Base-by-base conservation (phyloP, 2,329 filamentous ascomycete genomes). In the Chaetomium sp. region DNA sequence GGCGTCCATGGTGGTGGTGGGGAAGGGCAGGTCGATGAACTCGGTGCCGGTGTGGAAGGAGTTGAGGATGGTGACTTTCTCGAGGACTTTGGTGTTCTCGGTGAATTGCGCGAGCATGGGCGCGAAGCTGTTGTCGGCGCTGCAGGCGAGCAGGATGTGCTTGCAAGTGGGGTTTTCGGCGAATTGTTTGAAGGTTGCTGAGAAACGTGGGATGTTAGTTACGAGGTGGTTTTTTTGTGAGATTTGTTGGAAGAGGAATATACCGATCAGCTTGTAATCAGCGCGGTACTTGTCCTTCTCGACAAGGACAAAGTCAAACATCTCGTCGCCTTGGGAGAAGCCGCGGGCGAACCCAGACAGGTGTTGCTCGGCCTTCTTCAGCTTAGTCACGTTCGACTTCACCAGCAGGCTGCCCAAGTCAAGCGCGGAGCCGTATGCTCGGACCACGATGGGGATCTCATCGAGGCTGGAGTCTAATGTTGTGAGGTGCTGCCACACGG, bases 241-340 rank as follows among this genome's bases (percentile, higher is more conserved):
- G n/a, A 6, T 41, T 9, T 9, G 5, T 9, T 41, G 40, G 40
- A 41, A 33, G 27, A 11, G 8, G 9, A 33, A 53, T 53, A 14
- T 8, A 57, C 57, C 53, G 41, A 49, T 59, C 35, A 61, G 11
- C 47, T 61, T 61, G 38, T 57, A 43, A 43, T 61, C 57, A 12
- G 55, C 59, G 32, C 59, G 49, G 35, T 61, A 57, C 33, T 61
- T 61, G 6, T 57, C 59, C 49, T 54, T 57, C 14, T 57, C 59
- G 33, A 59, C 57, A 5, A 61, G 41, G 4, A 59, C 57, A 48
- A 59, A 59, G 47, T 61, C 59, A 43, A 57, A 54, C 52, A 56
- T 52, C 8, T 61, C 54, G 12, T 57, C 50, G 6, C 35, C 57
- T 32, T 61, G 59, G 5, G 59, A 59, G 27, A 61, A 61, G 10